Evolutionary conservation across 495 filamentous ascomycete species (phyloP).

Genomic region (Jackrogersella minutella): DNA sequence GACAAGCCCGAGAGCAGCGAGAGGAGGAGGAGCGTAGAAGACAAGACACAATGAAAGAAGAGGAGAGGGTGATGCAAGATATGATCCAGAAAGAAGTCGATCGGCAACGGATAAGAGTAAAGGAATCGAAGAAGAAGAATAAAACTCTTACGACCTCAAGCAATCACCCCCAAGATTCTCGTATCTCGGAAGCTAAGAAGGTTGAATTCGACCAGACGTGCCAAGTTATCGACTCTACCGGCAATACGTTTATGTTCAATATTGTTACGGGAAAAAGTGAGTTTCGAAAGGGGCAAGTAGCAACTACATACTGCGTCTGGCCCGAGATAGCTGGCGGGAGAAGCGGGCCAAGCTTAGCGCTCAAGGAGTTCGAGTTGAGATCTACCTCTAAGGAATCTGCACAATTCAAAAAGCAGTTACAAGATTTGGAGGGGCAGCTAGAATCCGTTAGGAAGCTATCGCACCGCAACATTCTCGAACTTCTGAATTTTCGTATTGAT

Average conservation of each 20-base stretch:
- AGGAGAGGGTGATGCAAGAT: slow-evolving; percentile 76
- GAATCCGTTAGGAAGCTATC: slow-evolving; percentile 75
- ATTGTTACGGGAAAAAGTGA: slow-evolving; percentile 68
- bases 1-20: slow-evolving; percentile 57
- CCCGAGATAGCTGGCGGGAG: slow-evolving; percentile 64
- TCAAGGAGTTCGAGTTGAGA: slow-evolving; percentile 73
- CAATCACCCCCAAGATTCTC: slow-evolving; percentile 25
- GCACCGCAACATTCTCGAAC: slow-evolving; percentile 78
- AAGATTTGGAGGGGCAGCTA: slow-evolving; percentile 71
- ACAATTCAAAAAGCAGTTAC: slow-evolving; percentile 70
- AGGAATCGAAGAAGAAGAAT: slow-evolving; percentile 58
- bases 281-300: slow-evolving; percentile 63
- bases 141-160: slow-evolving; percentile 45
- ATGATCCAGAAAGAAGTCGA: slow-evolving; percentile 80
- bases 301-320: slow-evolving; percentile 72
- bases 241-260: slow-evolving; percentile 66
- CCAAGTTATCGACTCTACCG: slow-evolving; percentile 64
- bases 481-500: slow-evolving; percentile 82
- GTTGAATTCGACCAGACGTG: slow-evolving; percentile 77
- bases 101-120: slow-evolving; percentile 66
- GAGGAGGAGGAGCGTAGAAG: slow-evolving; percentile 58
- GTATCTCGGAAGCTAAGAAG: slow-evolving; percentile 37
- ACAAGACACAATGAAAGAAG: slow-evolving; percentile 70
- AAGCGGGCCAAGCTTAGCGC: slow-evolving; percentile 66
- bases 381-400: slow-evolving; percentile 62